Conservation (phyloP, 768 basidiomycete species). For the Mycena galopus region DNA sequence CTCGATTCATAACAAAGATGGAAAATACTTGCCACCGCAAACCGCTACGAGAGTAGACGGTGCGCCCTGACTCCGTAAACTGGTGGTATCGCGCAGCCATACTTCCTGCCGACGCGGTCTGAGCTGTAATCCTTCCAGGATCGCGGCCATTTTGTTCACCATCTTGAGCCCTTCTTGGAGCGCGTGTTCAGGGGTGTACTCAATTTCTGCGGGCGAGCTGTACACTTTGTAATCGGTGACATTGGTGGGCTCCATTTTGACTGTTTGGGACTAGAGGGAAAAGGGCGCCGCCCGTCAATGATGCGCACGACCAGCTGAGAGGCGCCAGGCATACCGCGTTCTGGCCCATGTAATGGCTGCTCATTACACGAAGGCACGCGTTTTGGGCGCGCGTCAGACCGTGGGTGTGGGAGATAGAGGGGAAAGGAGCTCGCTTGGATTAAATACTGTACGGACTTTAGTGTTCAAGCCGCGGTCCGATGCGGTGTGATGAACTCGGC, state of each 20-base stretch:
- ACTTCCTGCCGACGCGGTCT: conserved; percentile 71
- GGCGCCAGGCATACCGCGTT: conserved; percentile 22
- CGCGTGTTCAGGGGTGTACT: conserved; percentile 62
- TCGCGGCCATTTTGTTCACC: conserved; percentile 48
- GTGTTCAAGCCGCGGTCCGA: too few species aligned
- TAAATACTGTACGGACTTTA: too few species aligned
- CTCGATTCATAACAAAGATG: neutral
- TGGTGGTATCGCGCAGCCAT: conserved; percentile 68
- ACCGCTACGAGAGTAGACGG: conserved; percentile 75
- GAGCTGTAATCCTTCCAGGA: conserved; percentile 59
- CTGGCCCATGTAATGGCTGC: conserved; percentile 25
- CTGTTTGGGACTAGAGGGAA: conserved; percentile 20
- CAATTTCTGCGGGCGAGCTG: conserved; percentile 56
- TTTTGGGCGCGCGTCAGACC: conserved; percentile 1
- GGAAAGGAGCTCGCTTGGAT: conserved; percentile 11
- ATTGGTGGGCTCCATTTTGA: conserved; percentile 35
- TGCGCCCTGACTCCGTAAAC: conserved; percentile 61
- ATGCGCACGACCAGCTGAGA: too few species aligned
- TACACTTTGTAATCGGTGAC: conserved; percentile 52
- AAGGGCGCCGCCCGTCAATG: conserved; percentile 25
- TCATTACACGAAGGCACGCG: conserved; percentile 30
- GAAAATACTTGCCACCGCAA: conserved; percentile 63
- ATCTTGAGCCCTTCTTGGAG: conserved; percentile 61
- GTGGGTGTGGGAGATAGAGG: neutral
- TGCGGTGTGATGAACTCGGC: too few species aligned